Evolutionary conservation across 495 filamentous ascomycete species (phyloP).

Genomic region (Xylaria longipes): DNA sequence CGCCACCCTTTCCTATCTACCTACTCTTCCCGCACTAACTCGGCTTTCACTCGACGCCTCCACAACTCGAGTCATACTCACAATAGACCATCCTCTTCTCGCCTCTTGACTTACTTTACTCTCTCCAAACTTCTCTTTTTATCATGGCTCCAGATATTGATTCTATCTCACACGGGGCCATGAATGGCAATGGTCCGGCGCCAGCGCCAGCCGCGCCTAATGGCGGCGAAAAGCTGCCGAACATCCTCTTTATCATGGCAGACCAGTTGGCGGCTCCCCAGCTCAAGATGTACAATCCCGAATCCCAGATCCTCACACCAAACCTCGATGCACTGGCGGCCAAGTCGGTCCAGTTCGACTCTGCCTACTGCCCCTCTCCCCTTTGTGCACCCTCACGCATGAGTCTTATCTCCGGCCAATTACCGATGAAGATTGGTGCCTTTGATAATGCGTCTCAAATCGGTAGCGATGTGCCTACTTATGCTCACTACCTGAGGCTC

Average conservation of each 20-base stretch:
- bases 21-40: not conserved
- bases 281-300: constrained; percentile 81
- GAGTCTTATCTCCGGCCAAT: constrained; percentile 85
- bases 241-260: constrained; percentile 89
- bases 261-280: constrained; percentile 89
- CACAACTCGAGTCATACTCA: not conserved
- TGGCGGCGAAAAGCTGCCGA: constrained; percentile 59
- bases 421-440: constrained; percentile 84
- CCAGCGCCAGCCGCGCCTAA: constrained; percentile 31
- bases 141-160: constrained; percentile 63
- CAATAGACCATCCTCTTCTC: not conserved
- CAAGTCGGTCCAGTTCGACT: constrained; percentile 82
- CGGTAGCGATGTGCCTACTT: constrained; percentile 77
- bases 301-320: constrained; percentile 83
- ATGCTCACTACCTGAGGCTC: constrained; percentile 85
- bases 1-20: constrained; percentile 9
- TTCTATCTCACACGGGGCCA: constrained; percentile 46
- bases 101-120: constrained; percentile 5
- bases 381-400: constrained; percentile 89
- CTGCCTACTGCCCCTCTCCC: constrained; percentile 87
- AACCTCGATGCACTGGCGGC: constrained; percentile 81
- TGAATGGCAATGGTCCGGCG: constrained; percentile 28
- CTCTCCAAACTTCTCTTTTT: constrained; percentile 11
- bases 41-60: not conserved
- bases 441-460: constrained; percentile 87